These are phyloP conservation scores for Vigna trinervia DNA, from an alignment of 306 rosid genomes.

Conservation along the genomic window DNA sequence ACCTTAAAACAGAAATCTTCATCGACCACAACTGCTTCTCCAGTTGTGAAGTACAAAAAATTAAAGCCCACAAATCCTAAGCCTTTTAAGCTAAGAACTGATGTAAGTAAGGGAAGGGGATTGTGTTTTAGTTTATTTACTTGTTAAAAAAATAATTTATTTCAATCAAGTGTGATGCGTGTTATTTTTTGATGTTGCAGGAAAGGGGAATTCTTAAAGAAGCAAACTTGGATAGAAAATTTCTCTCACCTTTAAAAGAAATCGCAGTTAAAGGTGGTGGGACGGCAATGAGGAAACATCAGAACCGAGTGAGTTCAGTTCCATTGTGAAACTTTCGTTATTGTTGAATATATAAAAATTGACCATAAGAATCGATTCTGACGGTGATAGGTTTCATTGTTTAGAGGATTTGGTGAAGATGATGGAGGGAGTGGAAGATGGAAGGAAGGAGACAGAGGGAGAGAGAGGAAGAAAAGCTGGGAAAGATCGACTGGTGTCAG, in stretches of 20 bases:
- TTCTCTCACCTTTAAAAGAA: slow-evolving; percentile 58
- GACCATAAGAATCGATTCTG: no score
- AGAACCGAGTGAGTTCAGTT: slow-evolving; percentile 47
- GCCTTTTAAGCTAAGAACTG: slow-evolving; percentile 94
- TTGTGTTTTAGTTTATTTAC: slow-evolving; percentile 27
- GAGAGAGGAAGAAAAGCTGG: no score
- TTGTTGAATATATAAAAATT: slow-evolving; percentile 23
- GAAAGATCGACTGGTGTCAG: no score
- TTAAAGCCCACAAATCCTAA: slow-evolving; percentile 89
- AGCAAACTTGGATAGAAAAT: slow-evolving; percentile 75
- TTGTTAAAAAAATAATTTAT: neutral
- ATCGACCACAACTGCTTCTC: slow-evolving; percentile 47
- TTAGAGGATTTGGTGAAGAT: no score
- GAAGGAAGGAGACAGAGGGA: no score
- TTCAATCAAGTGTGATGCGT: slow-evolving; percentile 29
- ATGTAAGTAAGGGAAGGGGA: slow-evolving; percentile 55
- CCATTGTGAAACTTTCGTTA: neutral
- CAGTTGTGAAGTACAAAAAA: slow-evolving; percentile 71
- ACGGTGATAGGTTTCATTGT: no score
- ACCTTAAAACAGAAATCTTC: slow-evolving; percentile 57
- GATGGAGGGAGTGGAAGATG: no score
- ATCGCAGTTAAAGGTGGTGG: slow-evolving; percentile 49
- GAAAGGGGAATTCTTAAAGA: slow-evolving; percentile 94
- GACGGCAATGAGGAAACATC: slow-evolving; percentile 43
- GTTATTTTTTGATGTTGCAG: slow-evolving; percentile 49